Evolutionary conservation across 331 rosid species (phyloP).

Genomic region (Acacia concinna): DNA sequence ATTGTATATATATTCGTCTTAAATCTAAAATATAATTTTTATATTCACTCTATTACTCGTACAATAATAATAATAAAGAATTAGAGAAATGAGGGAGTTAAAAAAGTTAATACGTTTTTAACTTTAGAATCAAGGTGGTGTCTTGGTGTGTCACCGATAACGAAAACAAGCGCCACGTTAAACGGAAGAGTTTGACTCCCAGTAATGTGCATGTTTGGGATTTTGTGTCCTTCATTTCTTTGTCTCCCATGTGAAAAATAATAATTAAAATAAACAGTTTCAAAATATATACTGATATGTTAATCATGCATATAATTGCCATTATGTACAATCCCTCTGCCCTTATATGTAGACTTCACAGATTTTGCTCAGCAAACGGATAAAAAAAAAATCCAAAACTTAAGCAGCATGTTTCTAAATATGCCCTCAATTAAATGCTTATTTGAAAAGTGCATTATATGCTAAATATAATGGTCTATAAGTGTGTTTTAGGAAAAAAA

Average conservation of each 20-base stretch:
- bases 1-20: too few relatives aligned
- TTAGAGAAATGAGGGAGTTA: too few relatives aligned
- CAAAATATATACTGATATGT: not conserved
- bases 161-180: not conserved
- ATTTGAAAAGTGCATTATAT: too few relatives aligned
- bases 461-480: too few relatives aligned
- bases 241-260: not conserved
- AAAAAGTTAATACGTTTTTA: not conserved
- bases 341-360: not conserved
- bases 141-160: not conserved
- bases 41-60: too few relatives aligned
- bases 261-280: not conserved
- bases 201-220: not conserved
- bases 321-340: too few relatives aligned
- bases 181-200: not conserved
- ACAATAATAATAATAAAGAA: too few relatives aligned
- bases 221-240: not conserved
- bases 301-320: not conserved
- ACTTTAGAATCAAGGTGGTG: not conserved
- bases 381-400: too few relatives aligned
- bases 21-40: too few relatives aligned
- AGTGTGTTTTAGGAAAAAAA: too few relatives aligned
- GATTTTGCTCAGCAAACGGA: too few relatives aligned
- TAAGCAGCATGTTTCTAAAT: too few relatives aligned
- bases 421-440: not conserved